Conservation (phyloP, 441 rosid species). For the Hura crepitans region DNA sequence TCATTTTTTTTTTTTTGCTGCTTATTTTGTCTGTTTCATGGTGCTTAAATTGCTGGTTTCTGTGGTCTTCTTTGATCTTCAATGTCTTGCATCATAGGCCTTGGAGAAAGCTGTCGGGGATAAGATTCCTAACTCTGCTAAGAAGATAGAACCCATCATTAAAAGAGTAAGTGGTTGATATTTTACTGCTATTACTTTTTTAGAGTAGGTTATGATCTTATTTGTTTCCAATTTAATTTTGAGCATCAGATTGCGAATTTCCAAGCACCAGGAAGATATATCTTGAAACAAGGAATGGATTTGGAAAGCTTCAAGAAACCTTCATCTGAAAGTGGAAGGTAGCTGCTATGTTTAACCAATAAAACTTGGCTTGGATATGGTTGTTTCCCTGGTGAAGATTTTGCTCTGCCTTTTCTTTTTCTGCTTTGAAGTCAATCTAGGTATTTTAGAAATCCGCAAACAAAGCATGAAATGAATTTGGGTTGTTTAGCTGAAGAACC, state of each 20-base stretch:
- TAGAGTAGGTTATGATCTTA: constrained; percentile 23
- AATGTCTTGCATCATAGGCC: constrained; percentile 40
- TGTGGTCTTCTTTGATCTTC: constrained; percentile 18
- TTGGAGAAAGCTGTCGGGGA: constrained; percentile 81
- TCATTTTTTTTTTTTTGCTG: constrained; percentile 1
- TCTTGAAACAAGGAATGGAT: constrained; percentile 67
- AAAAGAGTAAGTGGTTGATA: constrained; percentile 52
- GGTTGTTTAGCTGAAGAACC: neutral
- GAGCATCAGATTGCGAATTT: constrained; percentile 67
- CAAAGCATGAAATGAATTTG: neutral
- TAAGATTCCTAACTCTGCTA: constrained; percentile 50
- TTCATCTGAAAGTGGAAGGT: constrained; percentile 84
- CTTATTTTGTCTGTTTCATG: constrained; percentile 4
- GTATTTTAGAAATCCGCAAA: constrained; percentile 5
- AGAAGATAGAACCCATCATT: constrained; percentile 67
- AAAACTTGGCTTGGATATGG: constrained; percentile 16
- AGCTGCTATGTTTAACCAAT: constrained; percentile 24
- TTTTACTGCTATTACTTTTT: constrained; percentile 24
- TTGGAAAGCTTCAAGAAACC: constrained; percentile 55
- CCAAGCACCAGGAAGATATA: constrained; percentile 74
- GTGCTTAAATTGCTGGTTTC: constrained; percentile 1
- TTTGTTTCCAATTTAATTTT: constrained; percentile 38
- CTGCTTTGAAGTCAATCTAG: constrained; percentile 10
- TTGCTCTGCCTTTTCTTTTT: constrained; percentile 1
- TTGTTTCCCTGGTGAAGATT: constrained; percentile 3